Base-by-base conservation (phyloP, 208 protist genomes). In the Lotmaria passim region DNA sequence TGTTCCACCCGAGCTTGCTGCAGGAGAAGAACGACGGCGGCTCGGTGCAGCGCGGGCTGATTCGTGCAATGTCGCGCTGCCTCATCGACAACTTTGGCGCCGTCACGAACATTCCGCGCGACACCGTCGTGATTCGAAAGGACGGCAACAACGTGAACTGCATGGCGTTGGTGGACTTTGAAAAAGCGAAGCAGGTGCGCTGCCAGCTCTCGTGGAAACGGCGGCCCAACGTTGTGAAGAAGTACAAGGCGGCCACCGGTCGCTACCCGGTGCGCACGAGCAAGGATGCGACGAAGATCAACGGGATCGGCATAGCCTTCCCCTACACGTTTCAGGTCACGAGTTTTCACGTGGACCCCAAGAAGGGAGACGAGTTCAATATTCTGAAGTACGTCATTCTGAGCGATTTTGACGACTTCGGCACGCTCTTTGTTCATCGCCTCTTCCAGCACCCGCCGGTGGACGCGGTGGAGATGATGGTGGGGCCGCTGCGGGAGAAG, bases 41-140 rank as follows among this genome's bases (percentile, higher is more conserved):
- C 30, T 69, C 60, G 14, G 81, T 93, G 46, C 80, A 93, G 46
- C 78, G 85, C 11, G 91, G 91, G 10, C 36, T 93, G 11, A 44
- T 96, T 12, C 82, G 87, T 7, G 91, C 91, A 38, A 93, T 94
- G 87, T 79, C 79, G 24, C 86, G 89, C n/a, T 90, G 86, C 62
- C 47, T 90, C n/a, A 68, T 79, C 51, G 79, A 78, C 19, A 59
- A 60, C 19, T 77, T 93, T 21, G 91, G 91, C 46, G 62, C 76
- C 38, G 62, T 93, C 30, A 50, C 65, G 8, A 38, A 67, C 70
- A 84, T 96, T 23, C 72, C 83, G 0, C 74, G 73, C 33, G 80
- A 86, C 26, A 87, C 82, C 26, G 78, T 83, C 17, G 61, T 85
- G 52, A 31, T 90, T 7, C 78, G 83, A 33, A 76, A 69, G 12